A percentile compares a stretch with the other conserved stretches of the same genome.
These are phyloP conservation scores for Hebeloma cylindrosporum DNA, from an alignment of 768 basidiomycete genomes.

Conservation along the genomic window DNA sequence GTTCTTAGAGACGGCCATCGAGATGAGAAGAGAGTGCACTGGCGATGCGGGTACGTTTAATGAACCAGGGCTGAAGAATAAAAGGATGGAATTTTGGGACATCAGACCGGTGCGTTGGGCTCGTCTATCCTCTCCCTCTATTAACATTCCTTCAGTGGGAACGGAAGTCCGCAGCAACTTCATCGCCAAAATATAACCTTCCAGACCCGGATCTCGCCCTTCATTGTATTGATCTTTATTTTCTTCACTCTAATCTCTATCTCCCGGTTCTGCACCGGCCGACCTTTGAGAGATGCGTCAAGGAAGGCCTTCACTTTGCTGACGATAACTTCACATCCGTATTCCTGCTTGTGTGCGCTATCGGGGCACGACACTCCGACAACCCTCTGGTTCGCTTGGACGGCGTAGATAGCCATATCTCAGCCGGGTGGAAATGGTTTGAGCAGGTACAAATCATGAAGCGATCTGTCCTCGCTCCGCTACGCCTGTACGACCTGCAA, in stretches of 20 bases:
- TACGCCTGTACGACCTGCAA: slow-evolving; percentile 72
- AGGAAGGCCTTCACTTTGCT: slow-evolving; percentile 45
- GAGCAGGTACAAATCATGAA: slow-evolving; percentile 61
- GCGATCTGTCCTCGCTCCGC: slow-evolving; percentile 54
- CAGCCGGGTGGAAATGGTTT: slow-evolving; percentile 62
- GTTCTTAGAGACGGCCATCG: slow-evolving; percentile 54
- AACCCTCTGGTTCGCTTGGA: slow-evolving; percentile 40
- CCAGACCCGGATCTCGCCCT: slow-evolving; percentile 50
- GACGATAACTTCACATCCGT: slow-evolving; percentile 53
- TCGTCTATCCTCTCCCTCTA: neutral
- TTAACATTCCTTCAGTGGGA: slow-evolving; percentile 36
- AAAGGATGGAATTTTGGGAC: slow-evolving; percentile 31
- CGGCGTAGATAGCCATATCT: slow-evolving; percentile 39
- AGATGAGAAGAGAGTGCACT: slow-evolving; percentile 45
- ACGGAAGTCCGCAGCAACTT: slow-evolving; percentile 22
- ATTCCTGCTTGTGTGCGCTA: slow-evolving; percentile 66
- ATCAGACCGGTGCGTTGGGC: slow-evolving; percentile 25
- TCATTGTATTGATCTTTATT: slow-evolving; percentile 58
- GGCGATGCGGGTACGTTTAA: slow-evolving; percentile 20
- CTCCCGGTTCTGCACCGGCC: slow-evolving; percentile 69
- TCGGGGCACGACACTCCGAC: slow-evolving; percentile 58
- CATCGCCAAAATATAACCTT: slow-evolving; percentile 36
- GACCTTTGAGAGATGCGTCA: slow-evolving; percentile 53
- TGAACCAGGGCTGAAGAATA: slow-evolving; percentile 18
- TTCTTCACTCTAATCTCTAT: slow-evolving; percentile 47